A percentile compares a stretch with the other conserved stretches of the same genome.
phyloP scores from a whole-genome alignment of 257 asterid species.

The Solanum etuberosum region DNA sequence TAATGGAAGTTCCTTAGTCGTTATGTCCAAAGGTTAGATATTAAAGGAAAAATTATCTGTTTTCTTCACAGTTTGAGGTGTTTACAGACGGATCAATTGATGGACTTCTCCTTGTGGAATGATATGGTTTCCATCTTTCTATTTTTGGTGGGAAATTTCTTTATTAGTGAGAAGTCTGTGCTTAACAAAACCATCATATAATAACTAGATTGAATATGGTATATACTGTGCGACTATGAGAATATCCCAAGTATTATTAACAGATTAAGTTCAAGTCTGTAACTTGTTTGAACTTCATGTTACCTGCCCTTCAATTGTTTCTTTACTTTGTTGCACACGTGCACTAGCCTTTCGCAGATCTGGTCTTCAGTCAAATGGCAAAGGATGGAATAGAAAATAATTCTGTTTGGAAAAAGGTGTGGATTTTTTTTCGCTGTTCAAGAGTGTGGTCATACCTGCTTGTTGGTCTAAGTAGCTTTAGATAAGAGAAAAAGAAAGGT shows the following conservation, averaged over 20 bases:
- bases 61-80: neutral
- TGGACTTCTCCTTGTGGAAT: neutral
- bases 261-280: neutral
- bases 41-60: neutral
- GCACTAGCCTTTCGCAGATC: neutral
- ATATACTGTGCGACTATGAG: neutral
- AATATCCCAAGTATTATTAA: neutral
- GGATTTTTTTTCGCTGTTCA: neutral
- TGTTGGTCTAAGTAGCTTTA: neutral
- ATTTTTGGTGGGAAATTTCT: neutral
- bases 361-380: neutral
- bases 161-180: neutral
- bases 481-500: neutral
- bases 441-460: neutral
- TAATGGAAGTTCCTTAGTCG: constrained; percentile 78
- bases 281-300: neutral
- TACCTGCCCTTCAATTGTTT: neutral
- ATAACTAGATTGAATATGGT: neutral
- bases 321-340: neutral
- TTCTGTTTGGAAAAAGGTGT: neutral
- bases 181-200: neutral
- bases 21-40: constrained; percentile 89
- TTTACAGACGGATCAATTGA: neutral
- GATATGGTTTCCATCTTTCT: neutral
- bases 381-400: neutral